Conservation (phyloP, 208 protist genomes). For the Leptomonas pyrrhocoris region DNA sequence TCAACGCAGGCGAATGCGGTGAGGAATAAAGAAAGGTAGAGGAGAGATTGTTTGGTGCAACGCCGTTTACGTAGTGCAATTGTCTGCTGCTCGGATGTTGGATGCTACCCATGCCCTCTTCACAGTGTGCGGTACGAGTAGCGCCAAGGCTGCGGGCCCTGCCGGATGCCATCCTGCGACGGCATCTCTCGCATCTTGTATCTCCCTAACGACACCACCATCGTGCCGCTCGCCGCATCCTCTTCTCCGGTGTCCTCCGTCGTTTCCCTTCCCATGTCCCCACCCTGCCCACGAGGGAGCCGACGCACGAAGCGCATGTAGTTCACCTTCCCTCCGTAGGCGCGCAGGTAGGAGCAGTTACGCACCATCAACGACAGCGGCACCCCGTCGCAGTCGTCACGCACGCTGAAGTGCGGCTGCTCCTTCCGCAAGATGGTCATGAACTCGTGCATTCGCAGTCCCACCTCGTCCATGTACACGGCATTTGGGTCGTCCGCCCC, state of each 20-base stretch:
- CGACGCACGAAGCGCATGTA: slow-evolving; percentile 80
- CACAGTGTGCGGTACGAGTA: slow-evolving; percentile 62
- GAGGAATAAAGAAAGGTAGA: too few relatives aligned
- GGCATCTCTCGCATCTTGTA: slow-evolving; percentile 88
- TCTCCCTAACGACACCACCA: slow-evolving; percentile 57
- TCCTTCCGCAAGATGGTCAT: slow-evolving; percentile 54
- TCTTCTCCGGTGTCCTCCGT: neutral
- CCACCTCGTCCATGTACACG: slow-evolving; percentile 75
- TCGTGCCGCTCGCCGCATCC: neutral
- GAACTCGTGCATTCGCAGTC: slow-evolving; percentile 57
- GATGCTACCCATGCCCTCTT: neutral
- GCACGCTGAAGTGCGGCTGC: slow-evolving; percentile 65
- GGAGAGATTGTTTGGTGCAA: too few relatives aligned
- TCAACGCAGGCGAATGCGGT: too few relatives aligned
- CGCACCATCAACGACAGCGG: slow-evolving; percentile 81
- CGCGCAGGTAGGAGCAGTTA: slow-evolving; percentile 78
- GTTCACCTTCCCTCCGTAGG: slow-evolving; percentile 61
- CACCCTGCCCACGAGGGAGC: slow-evolving; percentile 1
- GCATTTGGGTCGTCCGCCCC: slow-evolving; percentile 42
- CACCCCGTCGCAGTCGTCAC: slow-evolving; percentile 64
- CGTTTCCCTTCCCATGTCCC: neutral
- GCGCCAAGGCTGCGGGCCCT: slow-evolving; percentile 82
- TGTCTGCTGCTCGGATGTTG: too few relatives aligned
- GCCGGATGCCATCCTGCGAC: slow-evolving; percentile 76
- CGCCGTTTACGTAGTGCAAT: too few relatives aligned